Percentiles rank a stretch among this genome's conserved stretches.
Evolutionary conservation across 1,284 basidiomycete genomes (phyloP).

Genomic region (Boletellus sp.): DNA sequence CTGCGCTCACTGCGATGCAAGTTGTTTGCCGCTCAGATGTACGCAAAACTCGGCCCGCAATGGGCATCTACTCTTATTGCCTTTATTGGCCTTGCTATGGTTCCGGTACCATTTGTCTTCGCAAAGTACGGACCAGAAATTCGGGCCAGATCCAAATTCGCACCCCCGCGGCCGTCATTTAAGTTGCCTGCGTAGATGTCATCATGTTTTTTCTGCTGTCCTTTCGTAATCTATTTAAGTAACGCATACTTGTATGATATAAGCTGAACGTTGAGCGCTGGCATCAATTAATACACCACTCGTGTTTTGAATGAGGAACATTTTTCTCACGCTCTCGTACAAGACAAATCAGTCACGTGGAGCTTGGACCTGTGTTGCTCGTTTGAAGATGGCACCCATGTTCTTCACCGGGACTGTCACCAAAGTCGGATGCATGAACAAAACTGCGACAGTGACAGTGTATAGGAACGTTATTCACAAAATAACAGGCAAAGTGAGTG

Average conservation of each 20-base stretch:
- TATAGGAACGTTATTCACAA: constrained; percentile 66
- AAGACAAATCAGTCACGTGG: background rate
- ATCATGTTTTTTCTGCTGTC: background rate
- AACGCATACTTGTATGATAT: background rate
- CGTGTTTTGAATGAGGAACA: constrained; percentile 3
- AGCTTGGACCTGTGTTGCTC: background rate
- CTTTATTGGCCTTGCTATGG: constrained; percentile 47
- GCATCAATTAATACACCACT: background rate
- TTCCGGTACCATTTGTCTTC: constrained; percentile 54
- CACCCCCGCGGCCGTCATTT: constrained; percentile 27
- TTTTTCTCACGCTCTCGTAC: background rate
- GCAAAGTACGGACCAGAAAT: constrained; percentile 45
- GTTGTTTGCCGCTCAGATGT: constrained; percentile 57
- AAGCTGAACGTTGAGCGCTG: background rate
- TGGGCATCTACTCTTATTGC: constrained; percentile 60
- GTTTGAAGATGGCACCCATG: constrained; percentile 65
- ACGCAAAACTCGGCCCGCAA: constrained; percentile 42
- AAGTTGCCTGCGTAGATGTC: constrained; percentile 16
- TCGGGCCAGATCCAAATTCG: constrained; percentile 42
- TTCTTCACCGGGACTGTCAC: constrained; percentile 68
- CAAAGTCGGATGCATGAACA: constrained; percentile 76
- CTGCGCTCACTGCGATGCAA: constrained; percentile 15
- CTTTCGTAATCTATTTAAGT: constrained; percentile 1
- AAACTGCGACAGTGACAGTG: constrained; percentile 78
- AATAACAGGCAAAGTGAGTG: constrained; percentile 66